Evolutionary conservation across 192 early-diverging fungal genomes (phyloP), one percentile per base, ranked within the genome.

Genomic region (Coemansia sp.): DNA sequence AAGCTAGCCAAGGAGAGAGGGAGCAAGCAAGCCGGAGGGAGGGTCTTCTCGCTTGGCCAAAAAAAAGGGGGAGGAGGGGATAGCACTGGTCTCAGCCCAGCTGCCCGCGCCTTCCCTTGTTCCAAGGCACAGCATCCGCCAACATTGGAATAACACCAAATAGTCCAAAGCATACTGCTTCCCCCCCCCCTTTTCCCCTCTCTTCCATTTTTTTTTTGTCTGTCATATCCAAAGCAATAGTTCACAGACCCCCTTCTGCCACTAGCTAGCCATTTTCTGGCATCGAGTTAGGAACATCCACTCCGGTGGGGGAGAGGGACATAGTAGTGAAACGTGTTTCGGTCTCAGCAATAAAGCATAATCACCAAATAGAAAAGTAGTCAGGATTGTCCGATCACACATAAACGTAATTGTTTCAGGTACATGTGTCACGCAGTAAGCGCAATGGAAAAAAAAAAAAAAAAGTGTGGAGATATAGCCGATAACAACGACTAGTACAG

Each of bases 311-410:
- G 4, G 34, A 18, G 60, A 36, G 22, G 9, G 42, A 15, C 33
- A 63, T n/a, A 40, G 38, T 63, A 63, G 62, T 59, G 55, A 59
- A 59, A 59, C 55, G 55, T 59, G 55, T 59, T 59, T 59, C 55
- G 55, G 55, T 18, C 55, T 36, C 55, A 34, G 31, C 47, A n/a
- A 36, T 31, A 27, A 55, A 55, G 31, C 20, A 6, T 10, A 51
- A 7, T 51, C 16, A 5, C 44, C 44, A 18, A 46, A 46, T 46
- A 15, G 44, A 15, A 55, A 31, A 51, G 3, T 55, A 11, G 13
- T 12, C 27, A 31, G 10, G 29, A 18, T 59, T 59, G 29, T 15
- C 16, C 15, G 31, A 59, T 59, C 55, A 33, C 55, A 59, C 31
- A 18, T 6, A 59, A 18, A 54, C 12, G 31, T 18, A 59, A 59